Evolutionary conservation across 2,329 filamentous ascomycete species (phyloP).

Genomic region (Verticillium longisporum): DNA sequence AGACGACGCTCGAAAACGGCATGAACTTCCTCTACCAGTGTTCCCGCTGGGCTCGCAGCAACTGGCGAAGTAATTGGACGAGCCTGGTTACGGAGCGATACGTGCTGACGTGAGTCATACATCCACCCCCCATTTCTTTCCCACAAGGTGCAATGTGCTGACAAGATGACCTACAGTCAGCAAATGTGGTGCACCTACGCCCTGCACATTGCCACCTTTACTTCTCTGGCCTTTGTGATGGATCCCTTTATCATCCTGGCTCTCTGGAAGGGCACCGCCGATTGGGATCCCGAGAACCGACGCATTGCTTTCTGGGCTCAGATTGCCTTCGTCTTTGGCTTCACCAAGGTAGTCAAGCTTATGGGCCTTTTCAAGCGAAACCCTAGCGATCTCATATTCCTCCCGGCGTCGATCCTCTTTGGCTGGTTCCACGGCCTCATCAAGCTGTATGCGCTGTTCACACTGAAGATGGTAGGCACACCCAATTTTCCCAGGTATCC

Average conservation of each 20-base stretch:
- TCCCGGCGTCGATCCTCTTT: constrained; percentile 83
- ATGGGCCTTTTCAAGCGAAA: constrained; percentile 80
- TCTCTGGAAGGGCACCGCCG: constrained; percentile 60
- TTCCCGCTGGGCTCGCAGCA: constrained; percentile 90
- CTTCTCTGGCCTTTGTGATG: constrained; percentile 74
- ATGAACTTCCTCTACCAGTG: constrained; percentile 89
- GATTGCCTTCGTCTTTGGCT: constrained; percentile 66
- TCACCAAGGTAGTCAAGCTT: constrained; percentile 88
- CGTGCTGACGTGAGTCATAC: constrained; percentile 71
- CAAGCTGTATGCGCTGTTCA: constrained; percentile 82
- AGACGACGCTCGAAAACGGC: constrained; percentile 88
- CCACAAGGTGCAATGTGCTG: not conserved
- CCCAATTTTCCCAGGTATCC: not conserved
- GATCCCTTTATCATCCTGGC: constrained; percentile 68
- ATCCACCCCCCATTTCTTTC: not conserved
- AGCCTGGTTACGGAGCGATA: constrained; percentile 78
- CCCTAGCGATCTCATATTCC: constrained; percentile 70
- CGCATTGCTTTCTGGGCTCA: constrained; percentile 53
- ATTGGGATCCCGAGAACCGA: constrained; percentile 49
- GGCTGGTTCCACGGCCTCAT: constrained; percentile 90
- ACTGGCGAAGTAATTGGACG: constrained; percentile 95
- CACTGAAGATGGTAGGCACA: constrained; percentile 68
- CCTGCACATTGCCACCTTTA: constrained; percentile 86
- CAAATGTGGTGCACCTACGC: constrained; percentile 94
- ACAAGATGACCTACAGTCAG: constrained; percentile 47